These are phyloP conservation scores for Salix suchowensis DNA, from an alignment of 345 rosid genomes.

Conservation along the genomic window DNA sequence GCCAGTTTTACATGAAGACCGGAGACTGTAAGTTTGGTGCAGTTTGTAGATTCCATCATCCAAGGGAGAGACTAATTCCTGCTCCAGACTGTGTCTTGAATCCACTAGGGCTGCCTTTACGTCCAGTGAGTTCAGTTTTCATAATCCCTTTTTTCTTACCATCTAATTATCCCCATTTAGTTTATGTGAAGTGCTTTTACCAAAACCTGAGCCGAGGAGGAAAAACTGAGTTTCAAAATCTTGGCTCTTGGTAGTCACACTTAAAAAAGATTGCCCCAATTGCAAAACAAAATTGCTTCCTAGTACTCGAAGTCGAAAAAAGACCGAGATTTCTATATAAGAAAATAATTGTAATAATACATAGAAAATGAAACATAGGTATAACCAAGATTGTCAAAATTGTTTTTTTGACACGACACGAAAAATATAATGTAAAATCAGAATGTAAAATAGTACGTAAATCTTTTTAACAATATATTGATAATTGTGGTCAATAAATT, in stretches of 20 bases:
- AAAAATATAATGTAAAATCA: no score
- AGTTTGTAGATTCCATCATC: slow-evolving; percentile 94
- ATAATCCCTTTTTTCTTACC: background rate
- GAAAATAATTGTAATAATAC: background rate
- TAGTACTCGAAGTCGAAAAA: background rate
- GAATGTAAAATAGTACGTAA: no score
- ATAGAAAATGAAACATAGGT: no score
- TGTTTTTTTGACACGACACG: no score
- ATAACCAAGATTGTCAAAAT: no score
- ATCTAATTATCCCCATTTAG: background rate
- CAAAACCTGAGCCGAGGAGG: background rate
- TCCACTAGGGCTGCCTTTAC: slow-evolving; percentile 87
- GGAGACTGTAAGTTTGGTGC: slow-evolving; percentile 98
- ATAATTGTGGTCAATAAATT: no score
- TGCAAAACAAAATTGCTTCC: background rate
- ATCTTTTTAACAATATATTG: no score
- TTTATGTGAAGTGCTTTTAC: background rate
- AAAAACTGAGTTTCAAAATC: background rate
- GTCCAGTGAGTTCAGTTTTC: slow-evolving; percentile 58
- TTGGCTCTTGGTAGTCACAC: background rate
- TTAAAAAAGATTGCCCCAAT: background rate
- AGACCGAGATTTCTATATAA: background rate
- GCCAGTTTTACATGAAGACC: slow-evolving; percentile 97
- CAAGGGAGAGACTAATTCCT: slow-evolving; percentile 87
- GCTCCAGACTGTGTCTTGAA: slow-evolving; percentile 88